A percentile compares a stretch with the other conserved stretches of the same genome.
Conservation (phyloP, 75 land plant species). For the Sequoiadendron giganteum region DNA sequence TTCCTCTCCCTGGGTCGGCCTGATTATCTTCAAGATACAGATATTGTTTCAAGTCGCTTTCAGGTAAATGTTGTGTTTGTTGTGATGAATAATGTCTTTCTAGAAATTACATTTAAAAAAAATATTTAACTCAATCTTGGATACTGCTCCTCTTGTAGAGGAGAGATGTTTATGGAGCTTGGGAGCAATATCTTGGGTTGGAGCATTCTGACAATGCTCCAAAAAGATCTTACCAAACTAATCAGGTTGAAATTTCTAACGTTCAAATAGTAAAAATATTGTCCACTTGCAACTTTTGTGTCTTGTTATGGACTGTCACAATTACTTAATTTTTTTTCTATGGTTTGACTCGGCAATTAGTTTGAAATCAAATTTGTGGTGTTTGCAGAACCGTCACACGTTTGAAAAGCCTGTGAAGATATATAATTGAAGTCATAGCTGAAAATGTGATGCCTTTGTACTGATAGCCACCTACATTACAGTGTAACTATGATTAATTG, state of each 20-base stretch:
- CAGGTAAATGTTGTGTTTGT: slow-evolving; percentile 30
- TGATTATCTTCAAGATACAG: slow-evolving; percentile 40
- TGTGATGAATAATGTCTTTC: neutral
- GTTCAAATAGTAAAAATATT: neutral
- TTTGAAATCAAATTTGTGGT: neutral
- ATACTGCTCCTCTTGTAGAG: slow-evolving; percentile 15
- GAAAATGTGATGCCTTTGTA: slow-evolving; percentile 1
- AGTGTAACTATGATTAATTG: slow-evolving; percentile 5
- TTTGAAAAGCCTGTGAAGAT: slow-evolving; percentile 66
- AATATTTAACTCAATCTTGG: slow-evolving; percentile 1
- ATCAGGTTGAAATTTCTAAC: slow-evolving; percentile 30
- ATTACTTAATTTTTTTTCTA: neutral
- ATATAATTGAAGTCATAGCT: slow-evolving; percentile 32
- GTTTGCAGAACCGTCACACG: slow-evolving; percentile 45
- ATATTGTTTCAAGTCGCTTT: slow-evolving; percentile 41
- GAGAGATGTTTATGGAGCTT: slow-evolving; percentile 57
- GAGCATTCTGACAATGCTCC: slow-evolving; percentile 55
- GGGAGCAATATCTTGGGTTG: slow-evolving; percentile 63
- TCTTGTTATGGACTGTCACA: neutral
- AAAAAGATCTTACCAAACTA: slow-evolving; percentile 34
- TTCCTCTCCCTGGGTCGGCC: slow-evolving; percentile 52
- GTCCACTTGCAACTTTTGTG: neutral
- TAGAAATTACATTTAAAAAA: neutral
- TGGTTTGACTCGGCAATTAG: neutral
- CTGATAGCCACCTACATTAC: neutral